Evolutionary conservation across 2,329 filamentous ascomycete species (phyloP).

Genomic region (Calcarisporium arbuscula): DNA sequence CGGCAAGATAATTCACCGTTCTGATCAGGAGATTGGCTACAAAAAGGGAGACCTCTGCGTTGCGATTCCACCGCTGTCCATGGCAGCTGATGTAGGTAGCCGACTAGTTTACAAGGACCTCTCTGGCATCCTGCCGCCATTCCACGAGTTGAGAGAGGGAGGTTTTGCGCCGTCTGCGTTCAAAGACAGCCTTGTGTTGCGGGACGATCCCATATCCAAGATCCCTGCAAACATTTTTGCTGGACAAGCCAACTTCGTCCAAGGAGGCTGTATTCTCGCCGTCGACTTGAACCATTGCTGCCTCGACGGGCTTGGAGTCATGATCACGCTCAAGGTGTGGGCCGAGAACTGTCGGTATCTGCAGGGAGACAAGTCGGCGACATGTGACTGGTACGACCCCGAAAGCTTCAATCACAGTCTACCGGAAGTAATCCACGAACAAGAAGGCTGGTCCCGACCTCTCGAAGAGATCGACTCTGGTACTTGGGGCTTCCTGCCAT

Average conservation of each 20-base stretch:
- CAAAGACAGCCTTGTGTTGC: constrained; percentile 18
- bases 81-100: constrained; percentile 6
- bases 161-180: constrained; percentile 22
- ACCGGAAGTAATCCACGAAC: constrained; percentile 20
- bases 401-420: constrained; percentile 24
- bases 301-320: constrained; percentile 22
- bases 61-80: constrained; percentile 12
- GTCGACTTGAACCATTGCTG: constrained; percentile 18
- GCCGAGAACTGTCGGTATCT: constrained; percentile 23
- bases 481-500: constrained; percentile 20
- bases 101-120: constrained; percentile 20
- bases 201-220: constrained; percentile 15
- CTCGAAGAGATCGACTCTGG: constrained; percentile 18
- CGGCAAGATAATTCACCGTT: constrained; percentile 26
- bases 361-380: constrained; percentile 17
- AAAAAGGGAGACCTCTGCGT: constrained; percentile 16
- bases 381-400: constrained; percentile 19
- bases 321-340: constrained; percentile 21
- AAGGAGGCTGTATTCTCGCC: constrained; percentile 22
- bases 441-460: constrained; percentile 15
- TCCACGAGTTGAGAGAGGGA: constrained; percentile 15
- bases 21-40: constrained; percentile 19
- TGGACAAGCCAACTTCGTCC: constrained; percentile 24
- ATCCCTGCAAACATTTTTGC: constrained; percentile 21
- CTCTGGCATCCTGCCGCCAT: constrained; percentile 17